Percentiles rank a stretch among this genome's conserved stretches.
phyloP scores from a whole-genome alignment of 2,329 filamentous ascomycete species.

The Talaromyces pinophilus region DNA sequence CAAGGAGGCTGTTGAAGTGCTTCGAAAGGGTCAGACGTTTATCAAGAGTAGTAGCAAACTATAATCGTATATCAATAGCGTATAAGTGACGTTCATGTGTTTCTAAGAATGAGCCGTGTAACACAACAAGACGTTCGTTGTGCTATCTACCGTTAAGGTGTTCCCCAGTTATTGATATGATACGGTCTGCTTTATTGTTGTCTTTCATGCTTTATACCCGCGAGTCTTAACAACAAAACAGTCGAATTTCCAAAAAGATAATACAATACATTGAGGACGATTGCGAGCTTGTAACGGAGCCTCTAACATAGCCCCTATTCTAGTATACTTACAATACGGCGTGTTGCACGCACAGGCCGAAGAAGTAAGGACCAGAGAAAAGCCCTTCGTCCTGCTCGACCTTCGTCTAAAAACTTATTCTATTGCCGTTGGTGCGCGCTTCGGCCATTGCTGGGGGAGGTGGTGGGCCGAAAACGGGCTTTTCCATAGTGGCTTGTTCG shows the following conservation, averaged over 20 bases:
- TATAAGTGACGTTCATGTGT: not conserved
- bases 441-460: conserved; percentile 54
- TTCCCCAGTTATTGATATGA: not conserved
- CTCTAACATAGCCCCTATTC: conserved; percentile 12
- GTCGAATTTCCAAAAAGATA: conserved; percentile 9
- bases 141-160: not conserved
- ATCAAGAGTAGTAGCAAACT: conserved; percentile 52
- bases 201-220: not conserved
- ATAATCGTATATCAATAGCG: conserved; percentile 31
- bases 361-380: not conserved
- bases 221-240: not conserved
- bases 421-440: conserved; percentile 49
- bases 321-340: conserved; percentile 16
- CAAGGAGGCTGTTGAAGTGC: conserved; percentile 66
- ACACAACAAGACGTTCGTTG: not conserved
- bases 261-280: conserved; percentile 16
- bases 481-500: conserved; percentile 36
- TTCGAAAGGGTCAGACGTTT: conserved; percentile 65
- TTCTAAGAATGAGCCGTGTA: not conserved
- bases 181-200: not conserved
- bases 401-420: conserved; percentile 27
- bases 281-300: not conserved
- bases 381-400: not conserved
- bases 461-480: conserved; percentile 51
- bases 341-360: not conserved